phyloP scores from a whole-genome alignment of 257 asterid species.

The Ballota nigra region DNA sequence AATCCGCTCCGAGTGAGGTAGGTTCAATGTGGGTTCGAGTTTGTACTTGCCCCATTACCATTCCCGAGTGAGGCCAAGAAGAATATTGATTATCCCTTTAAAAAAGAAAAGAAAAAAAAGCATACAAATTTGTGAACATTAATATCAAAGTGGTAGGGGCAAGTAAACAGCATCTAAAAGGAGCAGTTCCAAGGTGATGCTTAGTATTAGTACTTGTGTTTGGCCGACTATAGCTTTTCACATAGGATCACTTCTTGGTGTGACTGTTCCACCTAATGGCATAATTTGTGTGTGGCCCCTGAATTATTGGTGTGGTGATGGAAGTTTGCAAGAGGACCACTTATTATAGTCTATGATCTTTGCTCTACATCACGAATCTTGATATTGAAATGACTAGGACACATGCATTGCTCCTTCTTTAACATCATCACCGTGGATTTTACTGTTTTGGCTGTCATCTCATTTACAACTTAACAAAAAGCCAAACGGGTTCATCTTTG shows the following conservation, averaged over 20 bases:
- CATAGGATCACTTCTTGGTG: constrained; percentile 21
- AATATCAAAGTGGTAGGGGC: not conserved
- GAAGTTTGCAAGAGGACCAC: constrained; percentile 12
- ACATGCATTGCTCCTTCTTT: not conserved
- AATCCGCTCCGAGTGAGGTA: no score
- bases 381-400: not conserved
- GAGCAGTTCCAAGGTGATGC: constrained; percentile 29
- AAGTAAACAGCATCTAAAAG: constrained; percentile 22
- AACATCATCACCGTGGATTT: not conserved
- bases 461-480: not conserved
- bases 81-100: constrained; percentile 24
- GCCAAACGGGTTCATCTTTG: not conserved
- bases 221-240: constrained; percentile 25
- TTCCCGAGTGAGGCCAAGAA: constrained; percentile 19
- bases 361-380: constrained; percentile 3
- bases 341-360: not conserved
- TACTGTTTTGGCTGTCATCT: not conserved
- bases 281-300: constrained; percentile 25
- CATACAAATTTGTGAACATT: constrained; percentile 8
- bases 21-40: no score
- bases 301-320: constrained; percentile 16
- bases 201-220: constrained; percentile 21
- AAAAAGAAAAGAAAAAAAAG: not conserved
- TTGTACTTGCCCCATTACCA: no score
- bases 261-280: constrained; percentile 15